phyloP scores from a whole-genome alignment of 148 eudicot species.

The Nepenthes mirabilis region DNA sequence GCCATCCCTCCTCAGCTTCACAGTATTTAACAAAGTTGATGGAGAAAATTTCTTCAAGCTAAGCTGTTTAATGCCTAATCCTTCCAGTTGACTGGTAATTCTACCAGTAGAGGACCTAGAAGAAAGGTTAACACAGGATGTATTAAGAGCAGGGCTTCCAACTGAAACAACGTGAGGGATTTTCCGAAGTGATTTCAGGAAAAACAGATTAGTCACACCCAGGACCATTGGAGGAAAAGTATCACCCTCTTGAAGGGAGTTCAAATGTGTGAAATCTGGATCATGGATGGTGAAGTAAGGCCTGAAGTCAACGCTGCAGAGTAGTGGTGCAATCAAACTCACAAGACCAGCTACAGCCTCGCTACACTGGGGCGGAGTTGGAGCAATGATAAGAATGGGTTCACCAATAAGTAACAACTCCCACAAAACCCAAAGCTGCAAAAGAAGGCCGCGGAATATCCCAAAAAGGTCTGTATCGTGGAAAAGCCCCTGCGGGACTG shows the following conservation, averaged over 20 bases:
- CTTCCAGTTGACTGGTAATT: slow-evolving; percentile 37
- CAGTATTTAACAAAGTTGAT: slow-evolving; percentile 66
- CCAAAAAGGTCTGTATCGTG: slow-evolving; percentile 93
- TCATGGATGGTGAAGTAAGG: slow-evolving; percentile 98
- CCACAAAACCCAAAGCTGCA: slow-evolving; percentile 96
- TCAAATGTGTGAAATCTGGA: slow-evolving; percentile 61
- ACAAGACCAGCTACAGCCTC: slow-evolving; percentile 95
- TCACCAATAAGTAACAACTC: slow-evolving; percentile 87
- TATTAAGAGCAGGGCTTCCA: slow-evolving; percentile 59
- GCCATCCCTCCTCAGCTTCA: slow-evolving; percentile 83
- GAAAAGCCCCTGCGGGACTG: slow-evolving; percentile 80
- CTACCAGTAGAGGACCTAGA: slow-evolving; percentile 42
- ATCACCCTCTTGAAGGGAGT: slow-evolving; percentile 61
- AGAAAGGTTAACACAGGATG: slow-evolving; percentile 35
- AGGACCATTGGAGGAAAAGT: slow-evolving; percentile 75
- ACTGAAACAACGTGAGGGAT: slow-evolving; percentile 83
- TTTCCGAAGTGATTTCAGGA: slow-evolving; percentile 75
- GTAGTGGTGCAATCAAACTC: slow-evolving; percentile 84
- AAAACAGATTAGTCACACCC: slow-evolving; percentile 91
- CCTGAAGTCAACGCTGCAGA: slow-evolving; percentile 86
- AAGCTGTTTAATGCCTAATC: slow-evolving; percentile 40
- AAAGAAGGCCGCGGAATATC: slow-evolving; percentile 64
- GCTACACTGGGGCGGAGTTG: slow-evolving; percentile 91
- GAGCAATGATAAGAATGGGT: slow-evolving; percentile 88
- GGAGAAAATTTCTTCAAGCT: slow-evolving; percentile 79